These are phyloP conservation scores for Schwanniomyces occidentalis DNA, from an alignment of 805 yeast species.

Conservation along the genomic window DNA sequence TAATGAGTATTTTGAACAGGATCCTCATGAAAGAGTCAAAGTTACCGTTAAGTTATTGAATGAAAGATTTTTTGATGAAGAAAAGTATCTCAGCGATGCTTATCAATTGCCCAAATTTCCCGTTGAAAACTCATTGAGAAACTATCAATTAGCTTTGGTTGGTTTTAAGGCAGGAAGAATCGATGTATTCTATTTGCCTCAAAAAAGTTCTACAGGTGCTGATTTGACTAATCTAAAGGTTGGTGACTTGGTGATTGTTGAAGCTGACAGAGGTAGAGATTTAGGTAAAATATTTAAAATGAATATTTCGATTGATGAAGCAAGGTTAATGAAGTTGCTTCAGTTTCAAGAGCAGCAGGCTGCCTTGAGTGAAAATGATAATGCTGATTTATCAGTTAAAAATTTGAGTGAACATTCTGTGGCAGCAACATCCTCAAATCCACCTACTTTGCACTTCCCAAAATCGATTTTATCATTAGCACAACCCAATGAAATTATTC, in stretches of 20 bases:
- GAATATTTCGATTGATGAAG: constrained; percentile 63
- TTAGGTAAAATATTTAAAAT: constrained; percentile 64
- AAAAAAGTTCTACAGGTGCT: constrained; percentile 13
- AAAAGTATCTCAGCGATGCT: constrained; percentile 25
- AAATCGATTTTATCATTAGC: constrained; percentile 69
- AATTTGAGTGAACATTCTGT: constrained; percentile 16
- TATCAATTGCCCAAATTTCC: constrained; percentile 39
- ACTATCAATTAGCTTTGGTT: constrained; percentile 54
- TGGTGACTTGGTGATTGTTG: constrained; percentile 77
- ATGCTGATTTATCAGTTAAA: constrained; percentile 25
- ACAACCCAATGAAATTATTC: constrained; percentile 57
- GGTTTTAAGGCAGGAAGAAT: constrained; percentile 78
- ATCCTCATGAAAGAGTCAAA: constrained; percentile 40
- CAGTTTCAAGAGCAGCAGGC: constrained; percentile 74
- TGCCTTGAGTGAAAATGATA: constrained; percentile 45
- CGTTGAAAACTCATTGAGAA: constrained; percentile 35
- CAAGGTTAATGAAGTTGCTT: constrained; percentile 61
- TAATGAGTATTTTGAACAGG: constrained; percentile 36
- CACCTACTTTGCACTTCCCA: constrained; percentile 59
- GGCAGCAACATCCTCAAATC: constrained; percentile 18
- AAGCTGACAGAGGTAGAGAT: constrained; percentile 81
- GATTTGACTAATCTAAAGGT: constrained; percentile 33
- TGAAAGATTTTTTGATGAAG: constrained; percentile 31
- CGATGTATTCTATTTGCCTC: constrained; percentile 71
- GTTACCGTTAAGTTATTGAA: constrained; percentile 30